These are phyloP conservation scores for Eucommia ulmoides DNA, from an alignment of 257 asterid species.

Conservation along the genomic window DNA sequence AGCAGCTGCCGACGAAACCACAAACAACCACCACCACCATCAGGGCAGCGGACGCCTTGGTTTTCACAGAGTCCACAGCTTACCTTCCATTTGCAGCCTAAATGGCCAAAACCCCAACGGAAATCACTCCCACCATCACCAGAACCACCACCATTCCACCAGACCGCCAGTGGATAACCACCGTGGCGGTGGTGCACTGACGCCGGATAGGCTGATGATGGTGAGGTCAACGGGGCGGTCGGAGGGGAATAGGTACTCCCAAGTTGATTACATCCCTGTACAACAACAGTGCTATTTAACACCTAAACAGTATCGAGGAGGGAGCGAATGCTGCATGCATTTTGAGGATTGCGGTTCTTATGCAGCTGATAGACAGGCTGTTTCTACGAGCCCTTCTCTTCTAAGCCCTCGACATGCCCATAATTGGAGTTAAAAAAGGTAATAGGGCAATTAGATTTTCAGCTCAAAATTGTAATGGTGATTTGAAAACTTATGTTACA, in stretches of 20 bases:
- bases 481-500: too few species aligned
- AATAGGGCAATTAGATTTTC: too few species aligned
- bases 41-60: constrained; percentile 10
- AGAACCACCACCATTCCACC: constrained; percentile 22
- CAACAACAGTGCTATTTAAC: too few species aligned
- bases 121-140: constrained; percentile 13
- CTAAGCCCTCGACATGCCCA: constrained; percentile 22
- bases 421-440: constrained; percentile 10
- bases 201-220: constrained; percentile 31
- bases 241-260: constrained; percentile 37
- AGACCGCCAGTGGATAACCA: constrained; percentile 31
- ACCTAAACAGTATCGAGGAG: too few species aligned
- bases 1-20: constrained; percentile 13
- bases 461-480: too few species aligned
- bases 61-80: constrained; percentile 58
- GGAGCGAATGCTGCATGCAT: constrained; percentile 23
- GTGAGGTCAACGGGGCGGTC: constrained; percentile 35
- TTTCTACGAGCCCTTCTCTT: constrained; percentile 16
- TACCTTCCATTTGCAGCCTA: constrained; percentile 49
- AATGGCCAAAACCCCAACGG: constrained; percentile 21
- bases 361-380: constrained; percentile 24
- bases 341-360: constrained; percentile 24
- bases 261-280: constrained; percentile 30
- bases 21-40: too few species aligned
- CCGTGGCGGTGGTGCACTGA: neutral